These are phyloP conservation scores for Zygnema cylindricum DNA, from an alignment of 139 green algal species.

Conservation along the genomic window DNA sequence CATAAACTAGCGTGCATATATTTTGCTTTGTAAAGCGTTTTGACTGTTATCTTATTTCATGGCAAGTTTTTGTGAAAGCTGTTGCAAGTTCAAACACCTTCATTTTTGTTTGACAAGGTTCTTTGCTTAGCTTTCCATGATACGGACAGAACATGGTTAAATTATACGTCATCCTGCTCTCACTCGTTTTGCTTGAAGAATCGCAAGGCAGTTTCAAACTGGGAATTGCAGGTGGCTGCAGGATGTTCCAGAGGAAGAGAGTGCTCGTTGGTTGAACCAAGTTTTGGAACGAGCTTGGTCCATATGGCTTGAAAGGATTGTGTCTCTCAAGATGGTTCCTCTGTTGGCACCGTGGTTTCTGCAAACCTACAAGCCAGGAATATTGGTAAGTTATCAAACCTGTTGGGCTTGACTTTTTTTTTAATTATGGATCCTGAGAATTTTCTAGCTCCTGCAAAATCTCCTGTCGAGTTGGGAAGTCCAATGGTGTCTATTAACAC, in stretches of 20 bases:
- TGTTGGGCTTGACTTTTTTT: too few relatives aligned
- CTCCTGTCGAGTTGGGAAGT: too few relatives aligned
- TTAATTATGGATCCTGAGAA: too few relatives aligned
- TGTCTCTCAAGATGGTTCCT: slow-evolving; percentile 27
- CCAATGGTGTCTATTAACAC: too few relatives aligned
- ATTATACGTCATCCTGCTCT: too few relatives aligned
- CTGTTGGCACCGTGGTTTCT: slow-evolving; percentile 47
- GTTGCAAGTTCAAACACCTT: not conserved
- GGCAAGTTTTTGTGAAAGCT: not conserved
- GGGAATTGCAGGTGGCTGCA: not conserved
- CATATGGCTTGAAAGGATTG: not conserved
- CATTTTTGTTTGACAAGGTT: not conserved
- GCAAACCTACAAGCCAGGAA: slow-evolving; percentile 29
- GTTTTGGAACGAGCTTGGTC: slow-evolving; percentile 2
- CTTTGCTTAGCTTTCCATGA: not conserved
- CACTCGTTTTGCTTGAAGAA: too few relatives aligned
- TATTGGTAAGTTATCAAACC: slow-evolving; percentile 16
- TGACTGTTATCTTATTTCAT: too few relatives aligned
- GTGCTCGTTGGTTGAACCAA: slow-evolving; percentile 13
- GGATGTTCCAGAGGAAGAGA: slow-evolving; percentile 20
- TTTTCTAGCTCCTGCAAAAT: too few relatives aligned
- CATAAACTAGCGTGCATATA: too few relatives aligned
- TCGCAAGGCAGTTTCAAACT: not conserved
- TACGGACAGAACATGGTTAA: too few relatives aligned
- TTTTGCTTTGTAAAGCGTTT: too few relatives aligned